Conservation (phyloP, 2,329 filamentous ascomycete species). For the Pezicula carpinea region DNA sequence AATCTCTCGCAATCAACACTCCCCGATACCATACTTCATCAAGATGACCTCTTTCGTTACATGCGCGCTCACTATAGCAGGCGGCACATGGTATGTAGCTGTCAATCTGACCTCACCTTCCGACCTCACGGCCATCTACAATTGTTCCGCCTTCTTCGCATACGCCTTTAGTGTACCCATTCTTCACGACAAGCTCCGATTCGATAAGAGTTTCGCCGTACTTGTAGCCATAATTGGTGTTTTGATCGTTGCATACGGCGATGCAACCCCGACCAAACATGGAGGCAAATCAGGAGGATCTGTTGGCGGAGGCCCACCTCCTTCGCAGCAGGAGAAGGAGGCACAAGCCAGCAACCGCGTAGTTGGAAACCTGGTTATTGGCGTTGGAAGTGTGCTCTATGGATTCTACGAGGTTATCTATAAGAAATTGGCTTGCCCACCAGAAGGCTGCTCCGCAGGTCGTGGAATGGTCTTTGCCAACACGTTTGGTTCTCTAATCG, state of each 20-base stretch:
- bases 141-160: slow-evolving; percentile 97
- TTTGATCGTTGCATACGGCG: slow-evolving; percentile 92
- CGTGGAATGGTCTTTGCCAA: slow-evolving; percentile 97
- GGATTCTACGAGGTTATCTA: slow-evolving; percentile 97
- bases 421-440: slow-evolving; percentile 88
- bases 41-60: slow-evolving; percentile 79
- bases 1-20: slow-evolving; percentile 46
- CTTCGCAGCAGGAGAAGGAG: slow-evolving; percentile 26
- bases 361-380: slow-evolving; percentile 87
- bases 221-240: slow-evolving; percentile 84
- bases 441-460: slow-evolving; percentile 77
- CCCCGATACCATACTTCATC: slow-evolving; percentile 68
- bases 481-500: slow-evolving; percentile 83
- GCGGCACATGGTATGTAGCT: slow-evolving; percentile 91
- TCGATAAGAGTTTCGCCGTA: slow-evolving; percentile 84
- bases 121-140: slow-evolving; percentile 97
- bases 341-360: slow-evolving; percentile 63
- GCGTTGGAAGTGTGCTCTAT: slow-evolving; percentile 84
- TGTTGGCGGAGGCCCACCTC: slow-evolving; percentile 35
- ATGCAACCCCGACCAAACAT: slow-evolving; percentile 51
- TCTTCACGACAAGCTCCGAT: slow-evolving; percentile 75
- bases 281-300: slow-evolving; percentile 51
- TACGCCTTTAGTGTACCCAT: slow-evolving; percentile 94
- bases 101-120: slow-evolving; percentile 90
- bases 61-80: slow-evolving; percentile 80